These are phyloP conservation scores for Fomitopsis schrenkii DNA, from an alignment of 1,284 basidiomycete genomes.

Conservation along the genomic window DNA sequence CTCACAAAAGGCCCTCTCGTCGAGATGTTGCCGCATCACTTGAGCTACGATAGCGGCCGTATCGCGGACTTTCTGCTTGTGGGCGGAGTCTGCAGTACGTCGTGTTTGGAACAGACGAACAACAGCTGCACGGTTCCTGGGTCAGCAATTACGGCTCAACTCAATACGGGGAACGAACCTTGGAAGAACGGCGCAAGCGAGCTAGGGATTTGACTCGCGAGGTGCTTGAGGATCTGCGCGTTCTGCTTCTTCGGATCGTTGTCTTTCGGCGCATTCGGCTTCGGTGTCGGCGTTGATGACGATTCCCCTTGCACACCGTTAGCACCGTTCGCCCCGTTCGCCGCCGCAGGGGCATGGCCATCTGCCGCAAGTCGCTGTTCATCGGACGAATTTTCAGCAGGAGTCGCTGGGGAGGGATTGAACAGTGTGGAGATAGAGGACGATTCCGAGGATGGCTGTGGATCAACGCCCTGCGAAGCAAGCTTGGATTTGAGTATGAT, in stretches of 20 bases:
- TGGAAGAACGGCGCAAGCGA: conserved; percentile 86
- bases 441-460: conserved; percentile 1
- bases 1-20: conserved; percentile 52
- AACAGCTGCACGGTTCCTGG: conserved; percentile 50
- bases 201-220: conserved; percentile 78
- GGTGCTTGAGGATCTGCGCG: conserved; percentile 75
- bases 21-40: conserved; percentile 73
- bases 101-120: conserved; percentile 87
- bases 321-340: conserved; percentile 15
- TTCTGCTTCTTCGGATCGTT: conserved; percentile 57
- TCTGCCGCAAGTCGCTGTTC: conserved; percentile 1
- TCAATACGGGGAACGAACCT: conserved; percentile 47
- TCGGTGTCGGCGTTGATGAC: conserved; percentile 13
- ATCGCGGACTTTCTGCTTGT: conserved; percentile 75
- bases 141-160: not conserved
- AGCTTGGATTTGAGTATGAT: conserved; percentile 69
- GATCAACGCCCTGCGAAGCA: conserved; percentile 47
- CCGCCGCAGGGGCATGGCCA: not conserved
- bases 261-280: conserved; percentile 32
- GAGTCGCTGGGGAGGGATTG: not conserved
- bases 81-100: conserved; percentile 69
- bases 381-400: not conserved
- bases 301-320: conserved; percentile 38
- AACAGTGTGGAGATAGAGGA: not conserved
- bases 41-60: conserved; percentile 70